phyloP scores from a whole-genome alignment of 2,329 filamentous ascomycete genomes.

The Xylaria sp. region DNA sequence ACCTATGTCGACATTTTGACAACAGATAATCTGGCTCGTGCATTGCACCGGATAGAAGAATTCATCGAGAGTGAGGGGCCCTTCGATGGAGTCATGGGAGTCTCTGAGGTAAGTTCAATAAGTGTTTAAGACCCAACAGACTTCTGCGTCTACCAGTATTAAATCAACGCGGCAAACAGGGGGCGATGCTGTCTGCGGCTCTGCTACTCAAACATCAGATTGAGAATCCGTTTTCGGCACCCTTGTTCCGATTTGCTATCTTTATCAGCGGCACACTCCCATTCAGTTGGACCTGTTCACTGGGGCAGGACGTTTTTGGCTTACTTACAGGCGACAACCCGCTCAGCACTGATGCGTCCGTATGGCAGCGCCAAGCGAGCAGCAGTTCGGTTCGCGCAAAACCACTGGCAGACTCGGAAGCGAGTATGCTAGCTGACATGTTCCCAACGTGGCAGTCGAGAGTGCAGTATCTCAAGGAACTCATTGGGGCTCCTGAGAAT shows the following conservation, averaged over 20 bases:
- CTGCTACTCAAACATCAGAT: constrained; percentile 22
- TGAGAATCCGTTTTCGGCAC: constrained; percentile 20
- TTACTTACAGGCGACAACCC: constrained; percentile 20
- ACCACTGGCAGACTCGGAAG: constrained; percentile 13
- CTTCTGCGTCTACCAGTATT: neutral
- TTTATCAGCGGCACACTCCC: constrained; percentile 24
- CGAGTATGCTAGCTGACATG: constrained; percentile 21
- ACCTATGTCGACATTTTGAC: constrained; percentile 25
- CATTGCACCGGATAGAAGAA: constrained; percentile 20
- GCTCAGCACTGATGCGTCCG: constrained; percentile 18
- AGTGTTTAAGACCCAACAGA: neutral
- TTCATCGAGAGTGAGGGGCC: constrained; percentile 23
- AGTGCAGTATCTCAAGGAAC: constrained; percentile 6
- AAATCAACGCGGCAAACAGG: constrained; percentile 7
- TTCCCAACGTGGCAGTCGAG: constrained; percentile 24
- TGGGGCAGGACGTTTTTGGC: constrained; percentile 20
- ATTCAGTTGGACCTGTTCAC: constrained; percentile 18
- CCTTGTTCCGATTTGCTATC: constrained; percentile 19
- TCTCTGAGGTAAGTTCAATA: constrained; percentile 19
- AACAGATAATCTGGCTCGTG: constrained; percentile 18
- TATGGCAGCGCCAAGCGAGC: constrained; percentile 10
- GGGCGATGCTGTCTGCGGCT: constrained; percentile 19
- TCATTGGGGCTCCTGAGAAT: constrained; percentile 18
- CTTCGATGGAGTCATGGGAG: constrained; percentile 24
- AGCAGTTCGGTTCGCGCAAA: neutral